A percentile compares a stretch with the other conserved stretches of the same genome.
phyloP scores from a whole-genome alignment of 2,329 filamentous ascomycete species.

The Ilyonectria robusta region DNA sequence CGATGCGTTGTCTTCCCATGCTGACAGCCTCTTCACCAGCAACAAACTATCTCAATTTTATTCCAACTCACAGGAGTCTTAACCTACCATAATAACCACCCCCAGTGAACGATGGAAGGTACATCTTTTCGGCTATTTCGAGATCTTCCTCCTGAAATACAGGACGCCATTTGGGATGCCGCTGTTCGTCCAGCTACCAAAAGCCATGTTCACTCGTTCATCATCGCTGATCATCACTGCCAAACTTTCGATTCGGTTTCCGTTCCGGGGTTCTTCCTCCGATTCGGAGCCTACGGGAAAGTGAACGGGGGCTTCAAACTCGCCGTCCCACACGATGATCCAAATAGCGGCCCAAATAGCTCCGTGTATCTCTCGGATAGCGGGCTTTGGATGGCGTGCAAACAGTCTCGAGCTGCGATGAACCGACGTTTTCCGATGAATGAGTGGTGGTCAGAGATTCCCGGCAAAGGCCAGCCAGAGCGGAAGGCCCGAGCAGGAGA shows the following conservation, averaged over 20 bases:
- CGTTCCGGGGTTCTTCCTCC: background rate
- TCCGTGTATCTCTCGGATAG: slow-evolving; percentile 33
- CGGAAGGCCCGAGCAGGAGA: background rate
- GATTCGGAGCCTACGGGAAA: background rate
- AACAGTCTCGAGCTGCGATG: slow-evolving; percentile 31
- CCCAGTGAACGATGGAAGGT: background rate
- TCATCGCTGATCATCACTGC: slow-evolving; percentile 11
- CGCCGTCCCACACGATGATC: slow-evolving; percentile 22
- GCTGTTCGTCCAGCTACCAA: slow-evolving; percentile 19
- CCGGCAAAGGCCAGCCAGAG: background rate
- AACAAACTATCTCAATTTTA: no score
- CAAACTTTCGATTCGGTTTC: background rate
- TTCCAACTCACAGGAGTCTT: no score
- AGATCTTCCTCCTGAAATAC: slow-evolving; percentile 27
- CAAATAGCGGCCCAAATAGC: slow-evolving; percentile 21
- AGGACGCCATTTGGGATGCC: slow-evolving; percentile 29
- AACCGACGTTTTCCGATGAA: slow-evolving; percentile 25
- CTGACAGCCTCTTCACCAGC: no score
- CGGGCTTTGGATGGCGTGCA: slow-evolving; percentile 26
- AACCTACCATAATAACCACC: background rate
- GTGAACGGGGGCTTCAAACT: background rate
- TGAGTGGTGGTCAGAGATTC: slow-evolving; percentile 33
- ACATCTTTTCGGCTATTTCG: slow-evolving; percentile 19
- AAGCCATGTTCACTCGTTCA: slow-evolving; percentile 35
- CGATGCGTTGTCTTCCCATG: no score